Percentiles rank a stretch among this genome's conserved stretches.
phyloP scores from a whole-genome alignment of 305 asterid species.

The Solanum hybrid region DNA sequence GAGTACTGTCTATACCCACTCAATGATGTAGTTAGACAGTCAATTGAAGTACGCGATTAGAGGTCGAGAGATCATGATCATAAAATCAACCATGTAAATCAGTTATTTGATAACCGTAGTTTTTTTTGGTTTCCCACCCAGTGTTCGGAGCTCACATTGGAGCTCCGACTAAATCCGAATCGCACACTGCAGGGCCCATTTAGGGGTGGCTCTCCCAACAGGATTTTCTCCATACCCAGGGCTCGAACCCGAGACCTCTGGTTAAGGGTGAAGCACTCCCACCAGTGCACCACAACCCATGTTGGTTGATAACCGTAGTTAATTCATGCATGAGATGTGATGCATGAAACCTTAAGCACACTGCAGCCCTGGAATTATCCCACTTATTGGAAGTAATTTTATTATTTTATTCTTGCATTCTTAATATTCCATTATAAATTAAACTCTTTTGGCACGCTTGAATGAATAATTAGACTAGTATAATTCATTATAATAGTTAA shows the following conservation, averaged over 20 bases:
- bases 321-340: background rate
- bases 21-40: background rate
- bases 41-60: background rate
- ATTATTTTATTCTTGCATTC: background rate
- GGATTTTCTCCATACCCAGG: background rate
- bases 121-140: background rate
- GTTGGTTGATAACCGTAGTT: background rate
- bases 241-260: background rate
- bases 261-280: background rate
- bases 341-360: background rate
- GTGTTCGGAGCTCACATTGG: background rate
- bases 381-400: background rate
- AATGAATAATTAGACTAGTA: no score
- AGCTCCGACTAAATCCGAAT: background rate
- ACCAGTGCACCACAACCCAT: background rate
- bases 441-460: background rate
- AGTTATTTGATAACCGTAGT: background rate
- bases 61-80: background rate
- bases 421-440: background rate
- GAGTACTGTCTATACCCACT: background rate
- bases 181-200: background rate
- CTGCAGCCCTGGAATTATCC: background rate
- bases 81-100: background rate
- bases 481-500: background rate
- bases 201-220: background rate